Conservation (phyloP, 83 land plant genomes). For the Thuja plicata region DNA sequence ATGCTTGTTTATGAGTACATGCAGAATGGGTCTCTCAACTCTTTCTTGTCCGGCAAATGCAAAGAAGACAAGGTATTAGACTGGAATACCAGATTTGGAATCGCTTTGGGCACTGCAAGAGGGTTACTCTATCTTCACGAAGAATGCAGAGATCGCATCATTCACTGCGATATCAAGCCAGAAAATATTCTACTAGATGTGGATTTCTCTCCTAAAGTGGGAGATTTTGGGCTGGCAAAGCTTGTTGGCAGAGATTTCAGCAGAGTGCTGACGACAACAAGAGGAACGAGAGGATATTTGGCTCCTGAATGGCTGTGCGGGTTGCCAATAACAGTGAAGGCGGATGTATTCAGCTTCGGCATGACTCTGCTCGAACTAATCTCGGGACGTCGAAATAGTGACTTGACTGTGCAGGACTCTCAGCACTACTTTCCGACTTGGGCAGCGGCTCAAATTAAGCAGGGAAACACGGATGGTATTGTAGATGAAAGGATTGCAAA, state of each 20-base stretch:
- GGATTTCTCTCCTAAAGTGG: slow-evolving; percentile 12
- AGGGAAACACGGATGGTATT: not conserved
- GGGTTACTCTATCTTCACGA: slow-evolving; percentile 11
- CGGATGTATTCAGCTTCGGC: slow-evolving; percentile 17
- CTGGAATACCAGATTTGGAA: not conserved
- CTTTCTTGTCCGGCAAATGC: not conserved
- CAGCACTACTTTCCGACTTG: not conserved
- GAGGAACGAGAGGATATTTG: slow-evolving; percentile 17
- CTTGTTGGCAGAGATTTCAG: slow-evolving; percentile 7
- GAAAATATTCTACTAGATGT: not conserved
- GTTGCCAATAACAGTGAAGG: not conserved
- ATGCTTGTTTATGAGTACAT: slow-evolving; percentile 8
- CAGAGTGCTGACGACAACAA: not conserved
- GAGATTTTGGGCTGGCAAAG: slow-evolving; percentile 19
- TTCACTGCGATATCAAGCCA: slow-evolving; percentile 17
- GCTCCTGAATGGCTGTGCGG: slow-evolving; percentile 14
- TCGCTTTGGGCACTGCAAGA: slow-evolving; percentile 11
- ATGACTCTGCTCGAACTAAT: slow-evolving; percentile 10
- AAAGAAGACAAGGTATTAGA: not conserved
- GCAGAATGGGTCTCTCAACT: not conserved
- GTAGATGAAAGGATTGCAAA: not conserved
- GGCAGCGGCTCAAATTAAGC: not conserved
- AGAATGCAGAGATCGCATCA: slow-evolving; percentile 5
- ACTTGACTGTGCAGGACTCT: not conserved
- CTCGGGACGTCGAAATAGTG: not conserved